Conservation (phyloP, 495 filamentous ascomycete species). For the Penicillium cataractarum region DNA sequence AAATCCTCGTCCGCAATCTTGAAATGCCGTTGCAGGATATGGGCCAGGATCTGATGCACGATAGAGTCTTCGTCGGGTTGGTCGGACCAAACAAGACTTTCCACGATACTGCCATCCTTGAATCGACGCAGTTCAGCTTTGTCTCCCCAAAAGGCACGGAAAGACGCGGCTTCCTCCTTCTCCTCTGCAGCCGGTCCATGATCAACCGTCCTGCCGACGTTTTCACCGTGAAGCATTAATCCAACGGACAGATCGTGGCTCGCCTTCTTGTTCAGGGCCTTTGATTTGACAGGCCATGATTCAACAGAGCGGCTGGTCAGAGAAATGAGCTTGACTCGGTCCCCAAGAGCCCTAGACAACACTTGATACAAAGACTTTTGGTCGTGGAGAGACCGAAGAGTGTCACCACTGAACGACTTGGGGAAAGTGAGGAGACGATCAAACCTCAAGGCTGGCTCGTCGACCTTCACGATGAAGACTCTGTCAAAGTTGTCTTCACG, state of each 20-base stretch:
- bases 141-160: conserved; percentile 56
- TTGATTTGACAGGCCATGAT: conserved; percentile 40
- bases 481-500: conserved; percentile 78
- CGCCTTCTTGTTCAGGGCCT: conserved; percentile 30
- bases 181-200: conserved; percentile 84
- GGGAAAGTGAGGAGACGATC: conserved; percentile 59
- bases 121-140: conserved; percentile 59
- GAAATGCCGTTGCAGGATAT: conserved; percentile 71
- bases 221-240: conserved; percentile 70
- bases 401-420: conserved; percentile 31
- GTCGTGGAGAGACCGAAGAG: conserved; percentile 34
- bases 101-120: conserved; percentile 58
- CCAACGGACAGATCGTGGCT: conserved; percentile 57
- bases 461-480: conserved; percentile 75
- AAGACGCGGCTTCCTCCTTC: conserved; percentile 52
- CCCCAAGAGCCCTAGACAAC: conserved; percentile 69
- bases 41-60: conserved; percentile 76
- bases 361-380: conserved; percentile 57
- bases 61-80: conserved; percentile 63
- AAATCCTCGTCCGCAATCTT: conserved; percentile 54
- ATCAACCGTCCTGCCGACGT: conserved; percentile 75
- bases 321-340: conserved; percentile 70
- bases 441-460: conserved; percentile 69
- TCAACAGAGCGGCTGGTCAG: conserved; percentile 45
- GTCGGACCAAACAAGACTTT: conserved; percentile 78